Conservation (phyloP, 139 green algal genomes). For the Bryopsis sp. region DNA sequence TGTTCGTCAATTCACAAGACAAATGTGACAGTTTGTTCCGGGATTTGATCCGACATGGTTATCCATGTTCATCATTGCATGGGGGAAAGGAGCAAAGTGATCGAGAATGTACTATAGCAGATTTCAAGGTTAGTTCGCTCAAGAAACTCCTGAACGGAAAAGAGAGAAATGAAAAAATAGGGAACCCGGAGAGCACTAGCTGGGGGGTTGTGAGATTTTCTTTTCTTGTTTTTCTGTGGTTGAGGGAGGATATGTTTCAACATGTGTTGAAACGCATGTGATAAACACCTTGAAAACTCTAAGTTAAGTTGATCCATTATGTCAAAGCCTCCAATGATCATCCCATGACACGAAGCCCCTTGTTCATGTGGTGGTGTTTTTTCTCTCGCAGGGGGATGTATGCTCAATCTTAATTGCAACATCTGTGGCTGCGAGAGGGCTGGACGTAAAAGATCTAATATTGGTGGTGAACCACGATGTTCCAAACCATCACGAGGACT, state of each 20-base stretch:
- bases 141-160: no score
- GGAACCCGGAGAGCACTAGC: no score
- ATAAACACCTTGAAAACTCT: no score
- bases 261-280: no score
- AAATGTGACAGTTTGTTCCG: slow-evolving; percentile 88
- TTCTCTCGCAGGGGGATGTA: not conserved
- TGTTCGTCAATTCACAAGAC: slow-evolving; percentile 88
- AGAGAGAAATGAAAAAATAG: no score
- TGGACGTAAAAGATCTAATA: slow-evolving; percentile 91
- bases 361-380: slow-evolving; percentile 26
- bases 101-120: slow-evolving; percentile 84
- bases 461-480: slow-evolving; percentile 96
- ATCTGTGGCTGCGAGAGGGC: slow-evolving; percentile 80
- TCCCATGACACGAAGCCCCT: no score
- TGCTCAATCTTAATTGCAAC: slow-evolving; percentile 61
- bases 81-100: slow-evolving; percentile 96
- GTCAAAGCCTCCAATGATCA: no score
- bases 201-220: no score
- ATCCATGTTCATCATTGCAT: slow-evolving; percentile 89
- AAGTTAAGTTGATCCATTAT: no score
- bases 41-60: slow-evolving; percentile 75
- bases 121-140: slow-evolving; percentile 92
- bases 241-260: no score
- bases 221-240: no score
- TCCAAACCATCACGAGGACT: slow-evolving; percentile 98